Evolutionary conservation across 2,329 filamentous ascomycete genomes (phyloP).

Genomic region (Phoma sp.): DNA sequence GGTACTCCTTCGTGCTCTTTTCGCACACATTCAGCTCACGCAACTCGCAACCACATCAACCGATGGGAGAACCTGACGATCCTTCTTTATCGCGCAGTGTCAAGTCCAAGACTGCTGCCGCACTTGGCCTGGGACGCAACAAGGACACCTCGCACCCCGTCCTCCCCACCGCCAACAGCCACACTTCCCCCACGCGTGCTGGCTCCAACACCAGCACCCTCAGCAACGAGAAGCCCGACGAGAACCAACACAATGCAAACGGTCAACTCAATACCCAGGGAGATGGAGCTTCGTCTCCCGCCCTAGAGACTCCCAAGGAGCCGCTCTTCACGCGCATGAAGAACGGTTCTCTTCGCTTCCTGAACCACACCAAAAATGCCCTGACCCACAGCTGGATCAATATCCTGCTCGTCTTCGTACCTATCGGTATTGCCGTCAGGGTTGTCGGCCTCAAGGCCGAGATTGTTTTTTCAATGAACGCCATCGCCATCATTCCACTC

Average conservation of each 20-base stretch:
- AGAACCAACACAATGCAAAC: conserved; percentile 19
- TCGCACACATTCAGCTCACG: conserved; percentile 12
- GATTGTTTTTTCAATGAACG: conserved; percentile 61
- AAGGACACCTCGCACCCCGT: conserved; percentile 36
- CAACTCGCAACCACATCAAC: conserved; percentile 34
- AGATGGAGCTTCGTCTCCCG: conserved; percentile 61
- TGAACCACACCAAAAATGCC: conserved; percentile 63
- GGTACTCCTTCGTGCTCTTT: conserved; percentile 12
- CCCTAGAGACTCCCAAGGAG: conserved; percentile 57
- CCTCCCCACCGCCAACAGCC: conserved; percentile 39
- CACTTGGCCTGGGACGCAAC: conserved; percentile 53
- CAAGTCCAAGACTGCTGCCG: conserved; percentile 58
- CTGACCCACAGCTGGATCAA: conserved; percentile 81
- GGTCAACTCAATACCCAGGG: conserved; percentile 52
- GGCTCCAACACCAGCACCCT: conserved; percentile 26
- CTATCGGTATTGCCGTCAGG: conserved; percentile 74
- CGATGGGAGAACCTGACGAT: conserved; percentile 65
- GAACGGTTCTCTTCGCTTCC: conserved; percentile 60
- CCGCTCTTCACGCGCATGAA: conserved; percentile 59
- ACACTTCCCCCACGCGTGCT: conserved; percentile 23
- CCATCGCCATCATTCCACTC: conserved; percentile 59
- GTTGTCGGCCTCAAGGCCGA: conserved; percentile 49
- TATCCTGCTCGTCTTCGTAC: conserved; percentile 77
- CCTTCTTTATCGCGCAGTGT: conserved; percentile 60
- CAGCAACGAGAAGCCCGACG: conserved; percentile 34